These are phyloP conservation scores for Xerocomellus dryophilus DNA, from an alignment of 768 basidiomycete genomes.

Conservation along the genomic window DNA sequence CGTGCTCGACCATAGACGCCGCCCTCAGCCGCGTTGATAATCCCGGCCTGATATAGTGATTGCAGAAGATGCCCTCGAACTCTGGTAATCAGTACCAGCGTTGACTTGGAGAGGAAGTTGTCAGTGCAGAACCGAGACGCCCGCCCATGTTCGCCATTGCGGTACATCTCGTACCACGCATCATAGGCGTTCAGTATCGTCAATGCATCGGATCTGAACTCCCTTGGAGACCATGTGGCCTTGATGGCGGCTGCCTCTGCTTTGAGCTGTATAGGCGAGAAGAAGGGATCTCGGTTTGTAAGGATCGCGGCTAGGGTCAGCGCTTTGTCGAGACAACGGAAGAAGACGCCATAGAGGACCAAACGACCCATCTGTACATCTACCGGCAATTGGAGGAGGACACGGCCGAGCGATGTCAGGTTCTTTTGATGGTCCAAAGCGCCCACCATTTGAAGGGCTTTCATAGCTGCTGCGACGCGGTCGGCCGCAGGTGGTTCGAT, in stretches of 20 bases:
- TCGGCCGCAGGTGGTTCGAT: conserved; percentile 86
- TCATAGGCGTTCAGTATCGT: conserved; percentile 80
- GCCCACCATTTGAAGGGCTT: conserved; percentile 77
- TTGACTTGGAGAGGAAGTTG: conserved; percentile 89
- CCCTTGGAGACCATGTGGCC: conserved; percentile 70
- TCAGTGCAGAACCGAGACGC: conserved; percentile 78
- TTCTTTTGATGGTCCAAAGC: conserved; percentile 75
- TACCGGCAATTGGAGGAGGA: conserved; percentile 85
- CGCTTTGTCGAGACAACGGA: conserved; percentile 86
- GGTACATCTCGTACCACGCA: conserved; percentile 73
- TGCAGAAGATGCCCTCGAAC: conserved; percentile 76
- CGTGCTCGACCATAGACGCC: conserved; percentile 36
- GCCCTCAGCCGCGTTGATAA: conserved; percentile 79
- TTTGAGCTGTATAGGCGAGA: conserved; percentile 77
- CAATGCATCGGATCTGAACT: conserved; percentile 83
- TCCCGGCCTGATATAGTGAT: conserved; percentile 73
- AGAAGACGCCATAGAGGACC: conserved; percentile 87
- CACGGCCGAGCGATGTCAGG: conserved; percentile 82
- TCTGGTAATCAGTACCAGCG: conserved; percentile 75
- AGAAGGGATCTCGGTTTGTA: conserved; percentile 86
- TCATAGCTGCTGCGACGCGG: conserved; percentile 78
- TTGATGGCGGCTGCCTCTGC: conserved; percentile 68
- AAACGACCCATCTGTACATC: conserved; percentile 89
- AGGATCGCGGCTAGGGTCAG: conserved; percentile 90
- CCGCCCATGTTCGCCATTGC: conserved; percentile 54